Conservation (phyloP, 805 yeast species). For the Schwanniomyces yamadae region DNA sequence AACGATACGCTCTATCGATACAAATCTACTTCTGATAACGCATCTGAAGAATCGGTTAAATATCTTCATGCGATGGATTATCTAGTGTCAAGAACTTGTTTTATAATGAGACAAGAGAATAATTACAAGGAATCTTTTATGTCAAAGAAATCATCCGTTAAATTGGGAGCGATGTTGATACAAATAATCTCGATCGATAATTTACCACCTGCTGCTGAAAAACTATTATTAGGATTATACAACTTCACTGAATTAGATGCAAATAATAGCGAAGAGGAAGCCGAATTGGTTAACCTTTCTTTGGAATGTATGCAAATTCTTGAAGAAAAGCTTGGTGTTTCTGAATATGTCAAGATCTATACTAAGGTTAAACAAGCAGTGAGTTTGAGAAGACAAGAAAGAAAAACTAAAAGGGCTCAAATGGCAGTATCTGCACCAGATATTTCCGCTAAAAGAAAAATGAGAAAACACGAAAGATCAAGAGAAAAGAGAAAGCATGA, state of each 20-base stretch:
- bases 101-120: conserved; percentile 62
- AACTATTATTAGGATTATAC: conserved; percentile 54
- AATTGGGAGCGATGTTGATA: conserved; percentile 62
- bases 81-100: conserved; percentile 61
- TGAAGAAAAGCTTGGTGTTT: conserved; percentile 67
- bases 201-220: conserved; percentile 43
- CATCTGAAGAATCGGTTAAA: conserved; percentile 19
- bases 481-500: conserved; percentile 76
- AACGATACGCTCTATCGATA: conserved; percentile 35
- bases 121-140: conserved; percentile 51
- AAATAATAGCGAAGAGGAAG: conserved; percentile 42
- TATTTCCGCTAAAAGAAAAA: conserved; percentile 70
- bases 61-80: conserved; percentile 51
- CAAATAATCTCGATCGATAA: conserved; percentile 48
- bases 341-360: conserved; percentile 62
- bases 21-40: conserved; percentile 17
- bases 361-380: conserved; percentile 64
- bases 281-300: conserved; percentile 53
- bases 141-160: conserved; percentile 69
- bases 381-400: conserved; percentile 63
- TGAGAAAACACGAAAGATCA: conserved; percentile 70
- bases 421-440: conserved; percentile 79
- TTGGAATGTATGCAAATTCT: conserved; percentile 67
- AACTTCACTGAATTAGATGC: conserved; percentile 46
- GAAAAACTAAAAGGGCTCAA: conserved; percentile 73